Evolutionary conservation across 257 asterid genomes (phyloP), one percentile per base, ranked within the genome.

Genomic region (Fraxinus cuspidata): DNA sequence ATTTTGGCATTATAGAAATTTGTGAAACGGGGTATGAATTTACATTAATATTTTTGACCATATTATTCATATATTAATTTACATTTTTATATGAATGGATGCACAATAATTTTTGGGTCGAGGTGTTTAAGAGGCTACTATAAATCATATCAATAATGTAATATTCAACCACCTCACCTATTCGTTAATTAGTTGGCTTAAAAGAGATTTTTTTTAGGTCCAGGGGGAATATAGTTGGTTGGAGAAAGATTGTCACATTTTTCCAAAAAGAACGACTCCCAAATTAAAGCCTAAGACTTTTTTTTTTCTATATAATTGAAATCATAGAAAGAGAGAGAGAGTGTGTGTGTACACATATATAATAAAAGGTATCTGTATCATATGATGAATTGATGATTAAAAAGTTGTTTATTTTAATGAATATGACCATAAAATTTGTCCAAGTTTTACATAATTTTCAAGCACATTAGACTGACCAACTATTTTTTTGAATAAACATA

Each of bases 161-260:
- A 28, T n/a, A 40, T 72, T 65, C 74, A 66, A 32, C 78, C 34
- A 74, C 70, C 78, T 79, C 67, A 47, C 77, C 38, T 47, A 44
- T 40, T 72, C 73, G 67, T 49, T 47, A 66, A 40, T 16, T 31
- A 0, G 69, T 27, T 81, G 69, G 31, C 69, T 77, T 75, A 69
- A 27, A 70, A 51, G 34, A 72, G 77, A 56, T 44, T 78, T 72
- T n/a, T n/a, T 23, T 44, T 72, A 31, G 74, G 25, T 53, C 47
- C 28, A 27, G 10, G 7, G 6, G 63, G 76, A 66, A 4, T 63
- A 63, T 25, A 1, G 69, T 10, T 25, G 19, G 51, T 78, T 58
- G 53, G 80, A 76, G 84, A 79, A 74, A 77, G 37, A 58, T 28
- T 80, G 74, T 70, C 83, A 77, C 28, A 77, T 74, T 25, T 25